phyloP scores from a whole-genome alignment of 1,139 yeast genomes.

The Magnusiomyces suaveolens region DNA sequence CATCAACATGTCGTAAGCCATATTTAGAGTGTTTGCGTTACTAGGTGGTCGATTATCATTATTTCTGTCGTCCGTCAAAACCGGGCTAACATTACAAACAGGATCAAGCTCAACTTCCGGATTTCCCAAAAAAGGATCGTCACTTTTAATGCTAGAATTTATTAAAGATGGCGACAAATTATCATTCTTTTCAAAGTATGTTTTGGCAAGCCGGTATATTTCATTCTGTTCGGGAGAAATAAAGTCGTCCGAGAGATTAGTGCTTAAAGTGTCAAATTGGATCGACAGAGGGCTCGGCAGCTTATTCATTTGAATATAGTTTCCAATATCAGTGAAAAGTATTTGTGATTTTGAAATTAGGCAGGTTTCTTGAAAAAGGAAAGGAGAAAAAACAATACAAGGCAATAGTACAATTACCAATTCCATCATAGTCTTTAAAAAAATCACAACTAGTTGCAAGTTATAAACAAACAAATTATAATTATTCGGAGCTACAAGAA shows the following conservation, averaged over 20 bases:
- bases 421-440: too few species aligned
- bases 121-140: neutral
- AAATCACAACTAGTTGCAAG: too few species aligned
- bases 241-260: neutral
- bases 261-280: neutral
- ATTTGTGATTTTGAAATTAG: too few species aligned
- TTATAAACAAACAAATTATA: too few species aligned
- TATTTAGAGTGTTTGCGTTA: neutral
- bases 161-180: neutral
- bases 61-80: too few species aligned
- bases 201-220: slow-evolving; percentile 1
- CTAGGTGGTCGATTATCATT: neutral
- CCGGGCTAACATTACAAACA: too few species aligned
- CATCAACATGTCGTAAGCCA: neutral
- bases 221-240: neutral
- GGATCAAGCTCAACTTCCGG: neutral
- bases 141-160: neutral
- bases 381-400: too few species aligned
- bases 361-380: too few species aligned
- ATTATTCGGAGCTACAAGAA: too few species aligned
- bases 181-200: neutral
- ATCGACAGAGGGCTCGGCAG: neutral
- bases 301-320: too few species aligned
- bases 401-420: too few species aligned
- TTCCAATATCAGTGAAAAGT: too few species aligned